These are phyloP conservation scores for Durio zibethinus DNA, from an alignment of 345 rosid genomes.

Conservation along the genomic window DNA sequence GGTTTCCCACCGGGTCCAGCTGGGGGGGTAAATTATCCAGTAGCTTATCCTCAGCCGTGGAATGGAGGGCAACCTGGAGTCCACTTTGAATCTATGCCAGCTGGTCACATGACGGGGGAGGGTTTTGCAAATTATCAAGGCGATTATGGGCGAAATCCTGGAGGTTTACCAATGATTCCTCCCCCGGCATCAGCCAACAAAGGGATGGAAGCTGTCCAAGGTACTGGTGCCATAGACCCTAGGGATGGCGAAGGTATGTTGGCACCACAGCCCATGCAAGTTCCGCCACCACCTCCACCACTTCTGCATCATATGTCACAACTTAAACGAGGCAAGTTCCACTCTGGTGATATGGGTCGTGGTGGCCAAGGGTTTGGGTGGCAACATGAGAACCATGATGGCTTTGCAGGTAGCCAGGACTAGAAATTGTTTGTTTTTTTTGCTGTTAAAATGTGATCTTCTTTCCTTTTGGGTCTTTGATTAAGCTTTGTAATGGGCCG, in stretches of 20 bases:
- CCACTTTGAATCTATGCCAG: conserved; percentile 34
- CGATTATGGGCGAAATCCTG: conserved; percentile 49
- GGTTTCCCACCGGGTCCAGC: conserved; percentile 64
- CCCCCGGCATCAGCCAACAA: conserved; percentile 34
- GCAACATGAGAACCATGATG: conserved; percentile 73
- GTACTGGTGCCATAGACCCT: conserved; percentile 33
- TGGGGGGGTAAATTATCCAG: conserved; percentile 44
- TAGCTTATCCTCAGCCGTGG: conserved; percentile 69
- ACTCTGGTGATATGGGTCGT: conserved; percentile 36
- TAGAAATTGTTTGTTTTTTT: conserved; percentile 20
- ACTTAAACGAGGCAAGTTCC: conserved; percentile 51
- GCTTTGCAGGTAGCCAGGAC: conserved; percentile 54
- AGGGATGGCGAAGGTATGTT: conserved; percentile 51
- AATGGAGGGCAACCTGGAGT: conserved; percentile 42
- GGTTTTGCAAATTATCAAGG: conserved; percentile 52
- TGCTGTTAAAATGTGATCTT: not conserved
- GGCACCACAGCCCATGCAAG: conserved; percentile 50
- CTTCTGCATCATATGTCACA: conserved; percentile 45
- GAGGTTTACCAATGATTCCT: conserved; percentile 37
- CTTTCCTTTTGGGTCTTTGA: not conserved
- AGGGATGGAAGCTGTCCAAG: conserved; percentile 44
- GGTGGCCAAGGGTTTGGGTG: conserved; percentile 68
- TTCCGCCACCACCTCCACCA: conserved; percentile 46
- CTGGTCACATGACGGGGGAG: conserved; percentile 42
- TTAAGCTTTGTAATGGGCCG: conserved; percentile 5